Evolutionary conservation across 768 basidiomycete genomes (phyloP).

Genomic region (Rhodotorula graminis): DNA sequence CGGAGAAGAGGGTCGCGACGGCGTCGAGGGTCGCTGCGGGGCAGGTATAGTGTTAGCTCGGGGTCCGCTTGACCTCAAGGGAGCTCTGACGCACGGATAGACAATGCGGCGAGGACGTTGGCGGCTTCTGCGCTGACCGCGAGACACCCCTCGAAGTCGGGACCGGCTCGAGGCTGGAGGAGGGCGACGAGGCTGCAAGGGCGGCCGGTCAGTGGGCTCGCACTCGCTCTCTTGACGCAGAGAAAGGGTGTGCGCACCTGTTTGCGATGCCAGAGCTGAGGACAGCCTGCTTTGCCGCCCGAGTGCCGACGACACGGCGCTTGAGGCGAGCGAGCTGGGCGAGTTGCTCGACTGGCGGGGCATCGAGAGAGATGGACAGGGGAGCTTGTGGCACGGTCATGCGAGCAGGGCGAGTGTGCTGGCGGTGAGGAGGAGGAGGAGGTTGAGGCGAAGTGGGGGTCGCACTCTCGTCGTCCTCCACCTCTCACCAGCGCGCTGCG

Average conservation of each 20-base stretch:
- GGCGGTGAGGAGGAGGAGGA: not conserved
- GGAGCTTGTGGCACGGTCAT: not conserved
- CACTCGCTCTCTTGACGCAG: fast-evolving
- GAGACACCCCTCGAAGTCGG: not conserved
- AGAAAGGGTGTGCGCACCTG: not conserved
- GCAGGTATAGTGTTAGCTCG: no score
- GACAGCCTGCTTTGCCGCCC: not conserved
- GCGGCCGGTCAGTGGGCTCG: not conserved
- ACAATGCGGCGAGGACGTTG: constrained; percentile 16
- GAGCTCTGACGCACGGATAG: constrained; percentile 9
- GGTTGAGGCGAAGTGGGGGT: no score
- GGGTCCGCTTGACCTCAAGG: no score
- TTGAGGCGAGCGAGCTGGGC: not conserved
- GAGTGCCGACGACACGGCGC: not conserved
- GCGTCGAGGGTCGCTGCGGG: constrained; percentile 20
- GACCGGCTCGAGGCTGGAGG: not conserved
- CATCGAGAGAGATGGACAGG: not conserved
- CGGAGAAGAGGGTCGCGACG: constrained; percentile 9
- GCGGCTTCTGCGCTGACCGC: constrained; percentile 11
- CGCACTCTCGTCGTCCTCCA: no score
- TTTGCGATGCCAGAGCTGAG: not conserved
- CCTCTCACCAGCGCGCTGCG: no score
- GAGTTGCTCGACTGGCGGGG: not conserved
- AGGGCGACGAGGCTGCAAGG: constrained; percentile 8
- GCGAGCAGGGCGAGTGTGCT: not conserved